phyloP scores from a whole-genome alignment of 2,329 filamentous ascomycete species.

The Grosmannia serpens region DNA sequence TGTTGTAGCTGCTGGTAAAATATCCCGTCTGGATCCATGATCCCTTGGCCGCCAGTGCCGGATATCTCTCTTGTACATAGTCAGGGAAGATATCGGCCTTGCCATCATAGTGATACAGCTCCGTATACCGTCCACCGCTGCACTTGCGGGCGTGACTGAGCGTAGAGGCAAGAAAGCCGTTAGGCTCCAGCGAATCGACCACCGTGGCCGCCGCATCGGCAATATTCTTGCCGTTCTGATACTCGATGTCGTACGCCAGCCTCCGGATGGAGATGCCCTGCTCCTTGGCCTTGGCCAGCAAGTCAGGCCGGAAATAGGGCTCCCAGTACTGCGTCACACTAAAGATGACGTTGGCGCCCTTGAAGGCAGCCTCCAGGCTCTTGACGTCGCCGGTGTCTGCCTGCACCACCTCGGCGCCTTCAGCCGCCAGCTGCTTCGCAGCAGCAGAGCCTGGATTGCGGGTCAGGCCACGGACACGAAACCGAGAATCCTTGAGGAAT shows the following conservation, averaged over 20 bases:
- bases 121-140: slow-evolving; percentile 31
- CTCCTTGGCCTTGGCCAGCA: slow-evolving; percentile 24
- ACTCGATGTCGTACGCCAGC: slow-evolving; percentile 37
- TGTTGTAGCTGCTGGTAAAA: slow-evolving; percentile 35
- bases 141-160: slow-evolving; percentile 35
- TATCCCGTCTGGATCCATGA: slow-evolving; percentile 38
- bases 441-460: slow-evolving; percentile 29
- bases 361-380: slow-evolving; percentile 28
- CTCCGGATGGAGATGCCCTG: slow-evolving; percentile 28
- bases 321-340: slow-evolving; percentile 45
- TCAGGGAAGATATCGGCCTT: slow-evolving; percentile 39
- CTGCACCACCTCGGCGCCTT: slow-evolving; percentile 31
- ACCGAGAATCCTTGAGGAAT: slow-evolving; percentile 28
- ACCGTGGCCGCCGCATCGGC: slow-evolving; percentile 37
- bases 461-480: slow-evolving; percentile 35
- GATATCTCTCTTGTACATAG: slow-evolving; percentile 31
- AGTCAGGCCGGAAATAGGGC: slow-evolving; percentile 33
- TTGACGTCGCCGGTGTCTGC: slow-evolving; percentile 31
- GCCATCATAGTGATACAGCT: slow-evolving; percentile 40
- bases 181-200: slow-evolving; percentile 38
- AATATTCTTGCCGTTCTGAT: slow-evolving; percentile 41
- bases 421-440: slow-evolving; percentile 25
- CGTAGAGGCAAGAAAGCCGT: slow-evolving; percentile 35
- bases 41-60: slow-evolving; percentile 34
- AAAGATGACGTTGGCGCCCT: slow-evolving; percentile 39